Evolutionary conservation across 2,329 filamentous ascomycete genomes (phyloP), one percentile per base, ranked within the genome.

Genomic region (Dactylellina parvicollis): DNA sequence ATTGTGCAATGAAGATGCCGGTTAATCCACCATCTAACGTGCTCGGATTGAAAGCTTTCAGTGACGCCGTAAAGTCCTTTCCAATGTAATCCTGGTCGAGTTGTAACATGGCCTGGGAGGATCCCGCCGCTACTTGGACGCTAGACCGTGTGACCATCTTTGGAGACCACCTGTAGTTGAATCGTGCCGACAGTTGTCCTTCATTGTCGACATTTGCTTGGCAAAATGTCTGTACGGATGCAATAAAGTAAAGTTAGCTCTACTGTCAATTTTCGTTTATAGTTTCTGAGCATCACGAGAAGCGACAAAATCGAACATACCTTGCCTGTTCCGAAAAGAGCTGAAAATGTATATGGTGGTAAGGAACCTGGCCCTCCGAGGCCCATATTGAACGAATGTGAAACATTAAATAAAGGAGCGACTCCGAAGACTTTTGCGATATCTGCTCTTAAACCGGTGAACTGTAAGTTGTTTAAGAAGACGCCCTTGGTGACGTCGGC

Each of bases 1-100:
- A 98, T 84, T 91, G 95, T 78, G 92, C 93, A 79, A 99, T 93
- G 81, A 92, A 92, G 82, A 98, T 96, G 78, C 95, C 95, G 24
- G 94, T 99, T 56, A 97, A 82, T 64, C 92, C 92, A 70, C 95
- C 94, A 80, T 98, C 93, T 59, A 99, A 87, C 77, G 90, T 85
- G 4, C 92, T 97, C n/a, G 95, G 95, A 84, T 98, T 98, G 80
- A 98, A 87, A 79, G 92, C 89, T 85, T 98, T 99, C 78, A 99
- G 80, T 42, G 91, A 94, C 22, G 92, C 92, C 46, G 91, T 94
- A 83, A 99, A 99, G 83, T 99, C 95, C 79, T 87, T 85, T 80
- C 95, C 95, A 20, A 88, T 91, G 83, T 97, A 98, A 83, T 99
- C 95, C 81, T 96, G 92, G 82, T 99, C 95, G 80, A 97, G 86